Conservation (phyloP, 495 filamentous ascomycete genomes). For the Jackrogersella multiformis region DNA sequence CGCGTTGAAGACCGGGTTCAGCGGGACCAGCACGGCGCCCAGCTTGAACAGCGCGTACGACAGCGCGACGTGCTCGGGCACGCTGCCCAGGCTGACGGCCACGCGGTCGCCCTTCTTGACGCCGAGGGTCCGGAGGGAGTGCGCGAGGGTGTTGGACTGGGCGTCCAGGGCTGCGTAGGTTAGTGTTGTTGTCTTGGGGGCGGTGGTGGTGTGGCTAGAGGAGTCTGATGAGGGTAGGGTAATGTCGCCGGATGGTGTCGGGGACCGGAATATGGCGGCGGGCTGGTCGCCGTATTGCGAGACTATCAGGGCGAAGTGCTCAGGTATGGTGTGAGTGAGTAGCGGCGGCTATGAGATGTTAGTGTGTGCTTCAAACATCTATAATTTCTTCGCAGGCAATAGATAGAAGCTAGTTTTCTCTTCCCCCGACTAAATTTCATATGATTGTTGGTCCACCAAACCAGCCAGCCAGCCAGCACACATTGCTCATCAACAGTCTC, state of each 20-base stretch:
- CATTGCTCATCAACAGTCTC: too few species aligned
- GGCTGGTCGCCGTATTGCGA: constrained; percentile 75
- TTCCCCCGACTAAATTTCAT: too few species aligned
- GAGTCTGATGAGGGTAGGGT: too few species aligned
- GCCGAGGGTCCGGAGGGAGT: constrained; percentile 75
- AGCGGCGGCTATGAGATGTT: constrained; percentile 69
- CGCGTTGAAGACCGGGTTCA: constrained; percentile 91
- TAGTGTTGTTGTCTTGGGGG: constrained; percentile 58
- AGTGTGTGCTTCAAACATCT: too few species aligned
- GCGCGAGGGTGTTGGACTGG: constrained; percentile 79
- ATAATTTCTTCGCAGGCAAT: too few species aligned
- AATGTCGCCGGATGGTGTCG: constrained; percentile 36
- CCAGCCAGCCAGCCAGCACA: too few species aligned
- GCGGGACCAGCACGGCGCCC: constrained; percentile 87
- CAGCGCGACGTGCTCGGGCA: constrained; percentile 78
- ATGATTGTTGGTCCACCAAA: too few species aligned
- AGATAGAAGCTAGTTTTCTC: too few species aligned
- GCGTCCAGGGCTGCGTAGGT: constrained; percentile 80
- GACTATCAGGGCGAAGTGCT: constrained; percentile 81
- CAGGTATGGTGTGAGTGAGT: constrained; percentile 76
- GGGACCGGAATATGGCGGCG: constrained; percentile 62
- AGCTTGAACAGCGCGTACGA: constrained; percentile 94
- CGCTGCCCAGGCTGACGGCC: constrained; percentile 86
- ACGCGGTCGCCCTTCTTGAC: constrained; percentile 88
- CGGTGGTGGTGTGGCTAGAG: constrained; percentile 9